Evolutionary conservation across 495 filamentous ascomycete species (phyloP).

Genomic region (Penicillium samsonianum): DNA sequence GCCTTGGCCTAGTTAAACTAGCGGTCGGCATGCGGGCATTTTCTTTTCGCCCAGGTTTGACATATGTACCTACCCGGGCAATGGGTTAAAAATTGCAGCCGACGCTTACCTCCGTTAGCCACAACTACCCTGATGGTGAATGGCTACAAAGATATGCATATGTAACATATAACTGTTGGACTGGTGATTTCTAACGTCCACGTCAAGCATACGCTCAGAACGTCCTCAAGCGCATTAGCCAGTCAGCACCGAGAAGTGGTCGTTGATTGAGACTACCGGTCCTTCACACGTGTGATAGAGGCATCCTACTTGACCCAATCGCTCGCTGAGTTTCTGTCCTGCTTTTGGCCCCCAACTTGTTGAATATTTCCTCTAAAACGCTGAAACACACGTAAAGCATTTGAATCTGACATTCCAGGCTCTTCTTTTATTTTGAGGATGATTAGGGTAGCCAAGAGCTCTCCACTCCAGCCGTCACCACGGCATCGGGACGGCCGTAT

Average conservation of each 20-base stretch:
- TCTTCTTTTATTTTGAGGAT: constrained; percentile 10
- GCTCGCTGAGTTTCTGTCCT: not conserved
- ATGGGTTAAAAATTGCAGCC: not conserved
- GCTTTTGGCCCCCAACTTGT: constrained; percentile 5
- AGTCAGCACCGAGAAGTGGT: constrained; percentile 12
- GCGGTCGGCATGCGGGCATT: constrained; percentile 5
- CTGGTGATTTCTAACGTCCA: constrained; percentile 6
- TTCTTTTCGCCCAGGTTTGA: not conserved
- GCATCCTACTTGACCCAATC: constrained; percentile 9
- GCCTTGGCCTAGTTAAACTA: constrained; percentile 1
- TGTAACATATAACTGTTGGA: not conserved
- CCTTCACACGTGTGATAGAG: constrained; percentile 14
- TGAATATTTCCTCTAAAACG: not conserved
- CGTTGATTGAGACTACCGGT: not conserved
- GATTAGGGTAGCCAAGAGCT: constrained; percentile 18
- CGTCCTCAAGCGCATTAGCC: constrained; percentile 2
- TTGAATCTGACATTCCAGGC: not conserved
- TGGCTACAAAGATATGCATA: not conserved
- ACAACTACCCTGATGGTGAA: not conserved
- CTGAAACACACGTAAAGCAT: not conserved
- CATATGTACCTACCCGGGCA: constrained; percentile 1
- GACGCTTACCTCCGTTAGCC: not conserved
- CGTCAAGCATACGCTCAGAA: not conserved
- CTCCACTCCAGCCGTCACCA: constrained; percentile 20
- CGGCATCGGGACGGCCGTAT: constrained; percentile 17